Base-by-base conservation (phyloP, 108 stramenopile genomes). In the Poteriospumella lacustris region DNA sequence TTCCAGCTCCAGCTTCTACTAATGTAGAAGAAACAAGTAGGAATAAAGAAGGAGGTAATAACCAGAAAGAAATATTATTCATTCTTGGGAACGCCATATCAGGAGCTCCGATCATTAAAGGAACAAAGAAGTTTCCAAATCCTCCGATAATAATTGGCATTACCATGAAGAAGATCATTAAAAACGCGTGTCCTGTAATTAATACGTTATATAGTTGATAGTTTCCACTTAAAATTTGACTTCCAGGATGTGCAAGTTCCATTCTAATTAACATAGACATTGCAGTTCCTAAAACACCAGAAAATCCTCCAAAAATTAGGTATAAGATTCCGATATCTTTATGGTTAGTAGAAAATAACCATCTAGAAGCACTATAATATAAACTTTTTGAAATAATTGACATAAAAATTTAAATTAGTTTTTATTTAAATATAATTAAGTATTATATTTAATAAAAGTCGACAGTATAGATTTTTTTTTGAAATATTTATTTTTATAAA, bases 331-430 rank as follows among this genome's bases (percentile, higher is more conserved):
- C 83, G n/a, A 84, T 84, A 78, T 84, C 83, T 84, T 84, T 84
- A 81, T 84, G 83, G 68, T 84, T 84, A 56, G 83, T 84, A 58
- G 83, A 84, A 84, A 84, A 84, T 68, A 84, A 39, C 80, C 83
- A 84, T 24, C 83, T 75, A 79, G 78, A 67, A 39, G 72, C 62
- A 76, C 73, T 76, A 29, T 44, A 64, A 80, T 80, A 64, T 31
- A 80, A 59, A 80, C 47, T 39, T 43, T 76, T 39, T 15, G 44
- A 68, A 80, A 59, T 38, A 38, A 69, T 64, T 64, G 29, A 19
- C 60, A 64, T 64, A 64, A 64, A 31, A 31, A 31, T 64, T 64
- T 64, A 31, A 64, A 64, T 64, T 64, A 31, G 47, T 52, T 52
- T 52, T 52, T 52, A 52, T 52, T 52, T 52, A 52, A 52, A 52